Evolutionary conservation across 371 early-diverging fungal species (phyloP), one percentile per base, ranked within the genome.

Genomic region (Choanephora cucurbitarum): DNA sequence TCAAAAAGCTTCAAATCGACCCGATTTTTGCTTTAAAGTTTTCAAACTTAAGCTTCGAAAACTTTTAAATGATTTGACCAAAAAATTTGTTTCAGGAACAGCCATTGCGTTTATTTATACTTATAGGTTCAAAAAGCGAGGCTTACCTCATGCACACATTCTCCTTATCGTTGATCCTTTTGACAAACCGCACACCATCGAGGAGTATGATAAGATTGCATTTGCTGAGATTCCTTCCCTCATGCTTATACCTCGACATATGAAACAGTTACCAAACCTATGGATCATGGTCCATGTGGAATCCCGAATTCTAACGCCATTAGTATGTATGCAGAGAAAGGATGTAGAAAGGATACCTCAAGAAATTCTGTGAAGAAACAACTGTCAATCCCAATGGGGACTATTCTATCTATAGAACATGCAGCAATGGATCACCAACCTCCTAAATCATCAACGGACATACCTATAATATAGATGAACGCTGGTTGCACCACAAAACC

Each of bases 121-220:
- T 14, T 51, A 37, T 21, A 66, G 68, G 32, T 70, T 69, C 41
- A 72, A 69, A 47, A 77, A 66, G 43, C 31, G 65, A 10, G 66
- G 70, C 3, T 28, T 71, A 10, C 68, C 66, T 5, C 46, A 58
- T 41, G 21, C 32, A 2, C 48, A 52, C 32, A 44, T 58, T 9
- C 40, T 58, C 0, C 6, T 58, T 15, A 51, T 58, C 14, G 6
- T 57, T 0, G 14, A 47, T 5, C 15, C 7, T 0, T 8, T 0
- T 1, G 34, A 45, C n/a, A 47, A 55, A 18, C 17, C 22, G 1
- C 13, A 2, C 7, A 46, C 14, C 21, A 4, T 15, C 4, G 24
- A 13, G 10, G 42, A 55, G n/a, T 19, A 19, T 24, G 56, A 55
- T 13, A 22, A 31, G 1, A 15, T 55, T 1, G 28, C 48, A 2